Evolutionary conservation across 257 asterid species (phyloP).

Genomic region (Lycium barbarum): DNA sequence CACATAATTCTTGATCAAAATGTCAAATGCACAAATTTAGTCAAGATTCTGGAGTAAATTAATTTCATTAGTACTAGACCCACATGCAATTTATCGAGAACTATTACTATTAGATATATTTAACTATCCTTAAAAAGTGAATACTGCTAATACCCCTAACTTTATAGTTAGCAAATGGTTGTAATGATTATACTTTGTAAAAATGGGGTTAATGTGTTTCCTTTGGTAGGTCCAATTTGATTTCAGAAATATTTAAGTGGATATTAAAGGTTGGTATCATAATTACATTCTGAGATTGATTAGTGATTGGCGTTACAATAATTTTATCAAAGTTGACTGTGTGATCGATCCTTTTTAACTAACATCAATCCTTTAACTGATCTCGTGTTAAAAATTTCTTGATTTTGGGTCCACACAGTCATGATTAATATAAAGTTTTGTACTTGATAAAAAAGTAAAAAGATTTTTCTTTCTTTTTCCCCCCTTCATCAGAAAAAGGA

Average conservation of each 20-base stretch:
- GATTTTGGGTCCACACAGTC: not conserved
- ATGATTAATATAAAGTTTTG: constrained; percentile 27
- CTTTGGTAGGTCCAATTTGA: constrained; percentile 35
- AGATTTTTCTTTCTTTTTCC: not conserved
- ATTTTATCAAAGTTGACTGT: constrained; percentile 30
- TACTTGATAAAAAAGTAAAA: constrained; percentile 3
- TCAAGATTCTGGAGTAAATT: not conserved
- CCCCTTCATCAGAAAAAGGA: not conserved
- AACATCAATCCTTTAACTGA: constrained; percentile 28
- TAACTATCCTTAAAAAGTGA: not conserved
- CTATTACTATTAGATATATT: not conserved
- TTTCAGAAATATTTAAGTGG: constrained; percentile 35
- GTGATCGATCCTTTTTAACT: constrained; percentile 28
- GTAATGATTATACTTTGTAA: constrained; percentile 49
- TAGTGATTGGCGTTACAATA: constrained; percentile 35
- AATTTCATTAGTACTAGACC: not conserved
- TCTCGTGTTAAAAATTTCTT: not conserved
- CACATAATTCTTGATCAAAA: not conserved
- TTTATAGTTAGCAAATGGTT: constrained; percentile 40
- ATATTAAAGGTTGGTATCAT: constrained; percentile 41
- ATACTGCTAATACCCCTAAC: not conserved
- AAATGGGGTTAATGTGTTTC: constrained; percentile 36
- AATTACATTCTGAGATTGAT: constrained; percentile 45
- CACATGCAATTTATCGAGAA: constrained; percentile 7
- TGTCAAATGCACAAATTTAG: not conserved